Conservation (phyloP, 108 stramenopile species). For the Asterionellopsis glacialis region DNA sequence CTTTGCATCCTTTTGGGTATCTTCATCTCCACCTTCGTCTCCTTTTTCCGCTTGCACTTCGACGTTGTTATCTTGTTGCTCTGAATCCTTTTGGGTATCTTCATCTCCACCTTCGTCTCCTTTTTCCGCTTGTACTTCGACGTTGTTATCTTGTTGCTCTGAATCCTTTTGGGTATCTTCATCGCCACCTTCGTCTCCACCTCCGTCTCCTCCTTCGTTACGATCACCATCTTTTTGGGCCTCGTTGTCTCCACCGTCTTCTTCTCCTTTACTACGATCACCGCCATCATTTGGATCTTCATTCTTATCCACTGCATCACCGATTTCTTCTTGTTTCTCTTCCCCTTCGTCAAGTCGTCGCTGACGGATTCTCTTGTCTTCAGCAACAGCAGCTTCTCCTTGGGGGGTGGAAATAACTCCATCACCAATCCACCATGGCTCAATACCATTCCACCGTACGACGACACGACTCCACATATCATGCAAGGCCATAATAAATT, state of each 20-base stretch:
- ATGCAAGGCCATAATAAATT: conserved; percentile 70
- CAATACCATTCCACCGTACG: conserved; percentile 14
- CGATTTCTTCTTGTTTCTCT: conserved; percentile 1
- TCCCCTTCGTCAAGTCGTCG: background rate
- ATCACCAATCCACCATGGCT: conserved; percentile 52
- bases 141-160: conserved; percentile 5
- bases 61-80: conserved; percentile 4
- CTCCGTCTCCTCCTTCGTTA: conserved; percentile 15
- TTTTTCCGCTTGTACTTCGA: conserved; percentile 14
- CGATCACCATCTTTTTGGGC: conserved; percentile 7
- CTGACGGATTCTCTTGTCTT: conserved; percentile 1
- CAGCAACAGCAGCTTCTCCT: conserved; percentile 6
- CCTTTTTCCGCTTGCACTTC: conserved; percentile 14
- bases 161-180: conserved; percentile 10
- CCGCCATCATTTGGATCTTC: conserved; percentile 3
- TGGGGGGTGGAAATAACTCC: conserved; percentile 35
- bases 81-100: conserved; percentile 12
- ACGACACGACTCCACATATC: conserved; percentile 81
- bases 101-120: conserved; percentile 4
- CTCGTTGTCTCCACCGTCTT: conserved; percentile 3
- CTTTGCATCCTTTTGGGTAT: conserved; percentile 12
- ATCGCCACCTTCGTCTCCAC: conserved; percentile 4
- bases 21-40: conserved; percentile 5
- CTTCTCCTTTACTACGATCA: background rate
- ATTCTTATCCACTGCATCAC: background rate